Evolutionary conservation across 768 basidiomycete genomes (phyloP).

Genomic region (Lactarius quietus): DNA sequence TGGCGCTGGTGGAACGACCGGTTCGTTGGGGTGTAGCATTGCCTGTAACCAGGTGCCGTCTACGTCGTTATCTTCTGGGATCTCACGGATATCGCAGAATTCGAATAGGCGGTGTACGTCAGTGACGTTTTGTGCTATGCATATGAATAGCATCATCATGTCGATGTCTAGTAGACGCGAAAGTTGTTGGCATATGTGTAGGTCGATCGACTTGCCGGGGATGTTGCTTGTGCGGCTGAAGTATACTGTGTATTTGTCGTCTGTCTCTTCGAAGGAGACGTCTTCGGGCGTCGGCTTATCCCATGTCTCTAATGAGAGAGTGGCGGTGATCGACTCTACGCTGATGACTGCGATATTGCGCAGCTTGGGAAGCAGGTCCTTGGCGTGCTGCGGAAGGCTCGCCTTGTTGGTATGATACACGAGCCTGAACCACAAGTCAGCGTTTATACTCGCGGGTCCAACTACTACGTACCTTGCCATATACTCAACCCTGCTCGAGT

Average conservation of each 20-base stretch:
- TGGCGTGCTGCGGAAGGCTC: slow-evolving; percentile 7
- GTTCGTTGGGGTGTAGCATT: slow-evolving; percentile 12
- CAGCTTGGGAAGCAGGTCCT: slow-evolving; percentile 11
- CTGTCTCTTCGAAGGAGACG: slow-evolving; percentile 6
- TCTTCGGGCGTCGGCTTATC: slow-evolving; percentile 4
- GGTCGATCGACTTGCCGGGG: slow-evolving; percentile 2
- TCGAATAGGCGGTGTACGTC: not conserved
- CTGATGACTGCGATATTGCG: slow-evolving; percentile 17
- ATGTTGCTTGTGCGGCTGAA: slow-evolving; percentile 9
- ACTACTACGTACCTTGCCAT: slow-evolving; percentile 11
- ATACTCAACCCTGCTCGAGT: slow-evolving; percentile 18
- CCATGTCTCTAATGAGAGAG: slow-evolving; percentile 5
- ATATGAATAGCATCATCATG: slow-evolving; percentile 5
- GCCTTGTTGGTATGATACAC: slow-evolving; percentile 6
- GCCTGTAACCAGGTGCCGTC: slow-evolving; percentile 18
- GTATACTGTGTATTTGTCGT: slow-evolving; percentile 14
- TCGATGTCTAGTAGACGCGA: slow-evolving; percentile 9
- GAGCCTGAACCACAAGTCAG: slow-evolving; percentile 3
- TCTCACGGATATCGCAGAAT: not conserved
- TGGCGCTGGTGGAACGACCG: slow-evolving; percentile 2
- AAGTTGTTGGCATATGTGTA: slow-evolving; percentile 9
- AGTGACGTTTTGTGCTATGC: not conserved
- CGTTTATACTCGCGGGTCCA: too few relatives aligned
- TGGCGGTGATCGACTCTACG: slow-evolving; percentile 15
- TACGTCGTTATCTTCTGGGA: slow-evolving; percentile 1